These are phyloP conservation scores for Erythrophleum ivorense DNA, from an alignment of 331 rosid genomes.

Conservation along the genomic window DNA sequence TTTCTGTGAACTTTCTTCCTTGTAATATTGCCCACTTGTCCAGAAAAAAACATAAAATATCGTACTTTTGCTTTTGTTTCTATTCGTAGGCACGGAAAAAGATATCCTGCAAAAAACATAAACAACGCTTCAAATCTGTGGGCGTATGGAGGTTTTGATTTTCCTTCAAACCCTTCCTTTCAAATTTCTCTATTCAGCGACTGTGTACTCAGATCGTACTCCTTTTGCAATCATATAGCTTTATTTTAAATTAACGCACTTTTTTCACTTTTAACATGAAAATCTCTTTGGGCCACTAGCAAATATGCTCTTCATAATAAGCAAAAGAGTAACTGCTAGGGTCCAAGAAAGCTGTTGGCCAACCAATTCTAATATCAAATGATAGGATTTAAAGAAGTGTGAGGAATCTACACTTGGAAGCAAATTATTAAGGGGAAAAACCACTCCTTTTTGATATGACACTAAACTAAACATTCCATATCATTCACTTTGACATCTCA, in stretches of 20 bases:
- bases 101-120: constrained; percentile 5
- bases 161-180: constrained; percentile 8
- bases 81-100: constrained; percentile 41
- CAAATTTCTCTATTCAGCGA: not conserved
- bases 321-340: constrained; percentile 23
- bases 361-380: too few species aligned
- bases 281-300: not conserved
- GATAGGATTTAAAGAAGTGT: too few species aligned
- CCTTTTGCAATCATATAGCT: not conserved
- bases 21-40: constrained; percentile 31
- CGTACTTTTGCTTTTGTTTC: constrained; percentile 47
- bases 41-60: constrained; percentile 4
- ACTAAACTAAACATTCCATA: too few species aligned
- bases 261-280: not conserved
- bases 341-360: too few species aligned
- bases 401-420: too few species aligned
- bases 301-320: constrained; percentile 32
- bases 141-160: constrained; percentile 42
- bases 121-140: constrained; percentile 47
- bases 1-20: constrained; percentile 7
- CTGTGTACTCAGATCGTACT: not conserved
- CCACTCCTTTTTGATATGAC: too few species aligned
- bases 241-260: not conserved
- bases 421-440: too few species aligned
- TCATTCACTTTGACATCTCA: too few species aligned